Conservation (phyloP, 2,329 filamentous ascomycete genomes). For the Alternaria gaisen region DNA sequence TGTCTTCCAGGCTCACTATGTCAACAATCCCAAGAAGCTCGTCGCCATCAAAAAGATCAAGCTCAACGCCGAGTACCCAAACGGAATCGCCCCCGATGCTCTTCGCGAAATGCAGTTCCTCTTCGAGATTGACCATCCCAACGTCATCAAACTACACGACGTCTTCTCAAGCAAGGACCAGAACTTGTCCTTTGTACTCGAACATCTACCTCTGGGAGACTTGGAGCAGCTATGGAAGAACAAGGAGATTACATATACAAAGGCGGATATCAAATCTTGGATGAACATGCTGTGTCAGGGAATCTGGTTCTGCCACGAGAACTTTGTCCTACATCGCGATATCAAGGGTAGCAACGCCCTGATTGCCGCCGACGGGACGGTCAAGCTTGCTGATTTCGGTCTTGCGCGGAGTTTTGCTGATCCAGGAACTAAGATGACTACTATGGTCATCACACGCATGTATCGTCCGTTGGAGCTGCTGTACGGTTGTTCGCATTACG, state of each 20-base stretch:
- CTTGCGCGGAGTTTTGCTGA: constrained; percentile 90
- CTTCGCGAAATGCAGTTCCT: constrained; percentile 96
- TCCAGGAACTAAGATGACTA: constrained; percentile 87
- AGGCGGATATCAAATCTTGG: constrained; percentile 95
- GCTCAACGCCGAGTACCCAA: constrained; percentile 82
- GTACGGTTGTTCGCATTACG: constrained; percentile 89
- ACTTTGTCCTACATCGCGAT: constrained; percentile 92
- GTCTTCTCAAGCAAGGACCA: constrained; percentile 97
- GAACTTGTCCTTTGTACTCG: constrained; percentile 94
- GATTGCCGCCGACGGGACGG: constrained; percentile 88
- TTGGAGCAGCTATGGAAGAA: constrained; percentile 88
- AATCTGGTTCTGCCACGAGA: constrained; percentile 96
- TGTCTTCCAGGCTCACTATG: constrained; percentile 87
- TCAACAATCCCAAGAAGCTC: constrained; percentile 72
- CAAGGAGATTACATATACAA: constrained; percentile 80
- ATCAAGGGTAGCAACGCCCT: constrained; percentile 99
- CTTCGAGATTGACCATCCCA: constrained; percentile 91
- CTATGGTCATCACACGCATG: constrained; percentile 95
- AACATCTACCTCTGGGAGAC: constrained; percentile 92
- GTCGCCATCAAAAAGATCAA: constrained; percentile 97
- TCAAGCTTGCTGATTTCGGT: constrained; percentile 98
- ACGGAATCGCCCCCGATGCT: constrained; percentile 93
- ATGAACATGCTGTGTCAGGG: constrained; percentile 96
- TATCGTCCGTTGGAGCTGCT: constrained; percentile 94
- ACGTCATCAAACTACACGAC: constrained; percentile 90